phyloP scores from a whole-genome alignment of 176 grass and related monocot species.

The Dendrocalamus sinicus region DNA sequence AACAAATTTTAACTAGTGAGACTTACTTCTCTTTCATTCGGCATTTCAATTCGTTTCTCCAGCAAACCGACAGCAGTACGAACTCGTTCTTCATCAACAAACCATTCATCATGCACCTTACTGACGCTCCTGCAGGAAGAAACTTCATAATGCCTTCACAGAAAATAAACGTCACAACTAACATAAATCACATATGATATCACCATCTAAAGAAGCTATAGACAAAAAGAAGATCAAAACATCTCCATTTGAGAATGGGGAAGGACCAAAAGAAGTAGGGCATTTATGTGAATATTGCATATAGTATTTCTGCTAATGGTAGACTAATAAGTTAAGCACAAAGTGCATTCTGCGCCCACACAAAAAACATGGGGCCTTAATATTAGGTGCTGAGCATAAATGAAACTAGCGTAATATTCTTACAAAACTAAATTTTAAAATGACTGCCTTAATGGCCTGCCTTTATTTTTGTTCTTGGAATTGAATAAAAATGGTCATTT shows the following conservation, averaged over 20 bases:
- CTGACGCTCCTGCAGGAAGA: constrained; percentile 81
- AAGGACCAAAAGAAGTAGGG: constrained; percentile 4
- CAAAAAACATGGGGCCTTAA: neutral
- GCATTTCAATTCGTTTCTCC: constrained; percentile 65
- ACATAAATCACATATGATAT: constrained; percentile 22
- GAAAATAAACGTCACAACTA: constrained; percentile 12
- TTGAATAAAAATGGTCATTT: neutral
- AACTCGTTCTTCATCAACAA: constrained; percentile 95
- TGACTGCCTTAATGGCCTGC: neutral
- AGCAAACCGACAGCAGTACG: constrained; percentile 82
- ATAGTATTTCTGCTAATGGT: neutral
- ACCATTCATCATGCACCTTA: constrained; percentile 99
- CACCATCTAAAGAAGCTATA: constrained; percentile 12
- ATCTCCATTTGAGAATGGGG: neutral
- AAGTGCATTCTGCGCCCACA: neutral
- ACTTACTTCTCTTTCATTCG: constrained; percentile 85
- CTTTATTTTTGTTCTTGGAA: constrained; percentile 16
- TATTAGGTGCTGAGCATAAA: neutral
- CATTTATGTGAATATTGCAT: neutral
- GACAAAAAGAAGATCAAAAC: constrained; percentile 21
- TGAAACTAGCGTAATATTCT: neutral
- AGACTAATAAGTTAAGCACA: neutral
- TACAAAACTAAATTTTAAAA: neutral
- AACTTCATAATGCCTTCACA: constrained; percentile 35
- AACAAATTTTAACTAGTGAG: constrained; percentile 38